Evolutionary conservation across 2,329 filamentous ascomycete genomes (phyloP).

Genomic region (Ophioceras dolichostomum): DNA sequence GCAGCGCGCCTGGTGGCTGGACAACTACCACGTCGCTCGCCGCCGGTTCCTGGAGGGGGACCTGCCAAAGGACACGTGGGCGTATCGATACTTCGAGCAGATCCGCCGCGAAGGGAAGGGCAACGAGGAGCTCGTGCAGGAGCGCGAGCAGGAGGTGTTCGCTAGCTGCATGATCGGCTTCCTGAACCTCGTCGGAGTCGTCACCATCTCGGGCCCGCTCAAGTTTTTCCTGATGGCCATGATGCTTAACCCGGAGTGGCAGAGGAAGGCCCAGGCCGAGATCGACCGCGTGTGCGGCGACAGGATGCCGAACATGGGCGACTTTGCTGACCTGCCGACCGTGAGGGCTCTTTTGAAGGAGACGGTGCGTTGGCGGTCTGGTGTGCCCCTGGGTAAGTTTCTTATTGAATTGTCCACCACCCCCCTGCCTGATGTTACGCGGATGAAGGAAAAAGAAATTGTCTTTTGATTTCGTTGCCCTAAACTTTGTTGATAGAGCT

Average conservation of each 20-base stretch:
- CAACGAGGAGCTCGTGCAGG: slow-evolving; percentile 24
- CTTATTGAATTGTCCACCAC: too few species aligned
- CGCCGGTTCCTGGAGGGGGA: slow-evolving; percentile 24
- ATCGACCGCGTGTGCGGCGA: slow-evolving; percentile 43
- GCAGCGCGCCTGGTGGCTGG: slow-evolving; percentile 33
- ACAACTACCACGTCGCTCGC: slow-evolving; percentile 27
- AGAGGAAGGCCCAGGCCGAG: slow-evolving; percentile 40
- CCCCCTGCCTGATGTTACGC: too few species aligned
- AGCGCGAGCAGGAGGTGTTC: slow-evolving; percentile 32
- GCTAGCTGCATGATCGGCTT: slow-evolving; percentile 39
- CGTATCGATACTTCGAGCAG: slow-evolving; percentile 33
- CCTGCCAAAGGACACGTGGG: slow-evolving; percentile 32
- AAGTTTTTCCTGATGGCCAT: slow-evolving; percentile 41
- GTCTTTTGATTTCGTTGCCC: too few species aligned
- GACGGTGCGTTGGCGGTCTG: slow-evolving; percentile 43
- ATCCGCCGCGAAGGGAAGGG: slow-evolving; percentile 25
- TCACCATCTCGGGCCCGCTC: slow-evolving; percentile 34
- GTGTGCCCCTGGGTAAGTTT: slow-evolving; percentile 34
- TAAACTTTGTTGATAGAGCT: neutral
- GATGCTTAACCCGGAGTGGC: slow-evolving; percentile 39
- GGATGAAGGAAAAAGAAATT: too few species aligned
- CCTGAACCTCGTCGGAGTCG: slow-evolving; percentile 35
- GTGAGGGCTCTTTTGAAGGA: slow-evolving; percentile 45
- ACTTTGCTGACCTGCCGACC: slow-evolving; percentile 36
- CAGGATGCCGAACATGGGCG: slow-evolving; percentile 35